Evolutionary conservation across 805 yeast genomes (phyloP), one percentile per base, ranked within the genome.

Genomic region (Lachancea sp.): DNA sequence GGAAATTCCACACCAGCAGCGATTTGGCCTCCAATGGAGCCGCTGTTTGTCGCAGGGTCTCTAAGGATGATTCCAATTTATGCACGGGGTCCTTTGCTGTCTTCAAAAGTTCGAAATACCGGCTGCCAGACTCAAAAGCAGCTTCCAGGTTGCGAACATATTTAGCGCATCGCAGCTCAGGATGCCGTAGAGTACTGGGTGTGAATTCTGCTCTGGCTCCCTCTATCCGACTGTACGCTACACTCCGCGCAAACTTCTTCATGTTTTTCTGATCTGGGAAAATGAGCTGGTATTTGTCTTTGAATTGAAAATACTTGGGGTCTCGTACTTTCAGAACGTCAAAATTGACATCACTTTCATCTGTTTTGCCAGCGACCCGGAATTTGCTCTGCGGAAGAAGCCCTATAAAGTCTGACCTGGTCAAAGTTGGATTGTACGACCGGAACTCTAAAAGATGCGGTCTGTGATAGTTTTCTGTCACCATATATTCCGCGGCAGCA

Each of bases 1-100:
- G 66, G 34, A 60, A 38, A 48, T 61, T 59, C 65, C 66, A 61
- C 3, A 60, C 52, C 18, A 61, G 31, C 9, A 55, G 49, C 9
- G 63, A 58, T 33, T 52, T 53, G 29, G 43, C 34, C 46, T 59
- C 57, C 2, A 59, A 41, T 2, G 54, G 52, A 16, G 38, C 29
- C 0, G 54, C 39, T 16, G 39, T 45, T 33, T 37, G 40, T 18
- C 45, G 49, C 27, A 53, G 31, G 3, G 32, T 41, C 9, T 36
- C 37, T 13, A 53, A 22, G 17, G 44, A 48, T 18, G 39, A 15
- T 11, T 29, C 41, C 5, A 11, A 13, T 7, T 11, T 4, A 13
- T 11, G 13, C 31, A 12, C 5, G 4, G 15, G 31, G 6, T 34
- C 12, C 36, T n/a, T 20, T n/a, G 22, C 3, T 31, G 3, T 12